Base-by-base conservation (phyloP, 2,329 filamentous ascomycete genomes). In the Aplosporella prunicola region DNA sequence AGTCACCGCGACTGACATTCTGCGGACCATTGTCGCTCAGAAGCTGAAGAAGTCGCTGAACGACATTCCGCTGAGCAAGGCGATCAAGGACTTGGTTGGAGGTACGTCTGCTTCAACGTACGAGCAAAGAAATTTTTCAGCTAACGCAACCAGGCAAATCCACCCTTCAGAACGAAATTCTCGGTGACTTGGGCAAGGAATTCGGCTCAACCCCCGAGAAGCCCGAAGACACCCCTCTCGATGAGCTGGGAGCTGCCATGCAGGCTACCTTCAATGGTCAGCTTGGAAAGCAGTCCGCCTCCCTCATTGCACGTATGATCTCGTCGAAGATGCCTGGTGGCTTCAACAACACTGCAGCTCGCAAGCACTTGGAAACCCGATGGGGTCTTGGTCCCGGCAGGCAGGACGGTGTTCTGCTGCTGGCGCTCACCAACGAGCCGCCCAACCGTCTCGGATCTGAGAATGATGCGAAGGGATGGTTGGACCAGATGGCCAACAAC, bases 281-380 rank as follows among this genome's bases (percentile, higher is more conserved):
- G 66, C 78, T 98, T 44, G 91, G 91, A 62, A 98, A 98, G 67
- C 88, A 95, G 51, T 93, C 91, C 0, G 82, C 84, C 37, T 93
- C 88, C 3, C 75, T 98, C 40, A 82, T 98, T 60, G 91, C 91
- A 33, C 82, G 91, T 50, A 71, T 98, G 58, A 91, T 98, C 28
- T 96, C 91, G 2, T 95, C 91, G 20, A 98, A 98, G 68, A 98
- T 98, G 91, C 91, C 91, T 32, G 91, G 89, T 68, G 91, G 91
- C 45, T 98, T 98, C 76, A 98, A 96, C 62, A 96, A 96, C 61
- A 96, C 89, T 55, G 74, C 86, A 9, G 85, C 93, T 31, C 78
- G 91, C 54, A 98, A 98, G 66, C 93, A 98, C 57, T 68, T 98
- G 29, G 89, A 95, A 67, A 86, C 83, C 11, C 76, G 86, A 61